Evolutionary conservation across 1,139 yeast genomes (phyloP).

Genomic region (Saccharomyces hybrid): DNA sequence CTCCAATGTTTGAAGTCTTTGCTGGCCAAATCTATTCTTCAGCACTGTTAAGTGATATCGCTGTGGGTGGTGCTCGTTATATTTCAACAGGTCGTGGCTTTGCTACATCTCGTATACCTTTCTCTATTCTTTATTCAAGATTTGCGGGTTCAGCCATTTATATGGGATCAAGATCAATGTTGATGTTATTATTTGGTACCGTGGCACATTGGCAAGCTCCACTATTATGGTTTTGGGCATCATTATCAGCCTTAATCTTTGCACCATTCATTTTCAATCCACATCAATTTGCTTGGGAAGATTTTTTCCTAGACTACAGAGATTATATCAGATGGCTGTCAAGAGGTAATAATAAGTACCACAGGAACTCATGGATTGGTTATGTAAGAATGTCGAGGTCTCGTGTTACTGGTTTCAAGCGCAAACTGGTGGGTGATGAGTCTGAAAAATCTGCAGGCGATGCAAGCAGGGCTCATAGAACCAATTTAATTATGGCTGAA

Average conservation of each 20-base stretch:
- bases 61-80: conserved; percentile 99
- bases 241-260: conserved; percentile 79
- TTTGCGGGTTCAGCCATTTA: conserved; percentile 96
- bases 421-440: conserved; percentile 76
- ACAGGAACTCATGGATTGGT: conserved; percentile 99
- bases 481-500: conserved; percentile 81
- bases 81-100: conserved; percentile 99
- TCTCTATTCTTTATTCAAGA: conserved; percentile 89
- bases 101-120: conserved; percentile 98
- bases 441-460: conserved; percentile 95
- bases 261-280: conserved; percentile 97
- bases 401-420: conserved; percentile 95
- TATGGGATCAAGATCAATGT: conserved; percentile 86
- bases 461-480: conserved; percentile 86
- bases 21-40: conserved; percentile 96
- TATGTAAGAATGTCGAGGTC: conserved; percentile 93
- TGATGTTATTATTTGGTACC: conserved; percentile 86
- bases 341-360: conserved; percentile 98
- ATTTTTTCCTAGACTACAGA: conserved; percentile 96
- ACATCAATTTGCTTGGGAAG: conserved; percentile 98
- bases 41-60: conserved; percentile 79
- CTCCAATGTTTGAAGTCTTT: conserved; percentile 97
- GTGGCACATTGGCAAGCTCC: conserved; percentile 97
- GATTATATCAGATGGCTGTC: conserved; percentile 98
- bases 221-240: conserved; percentile 97